Base-by-base conservation (phyloP, 2,329 filamentous ascomycete genomes). In the Ceratocystis cacaofunesta region DNA sequence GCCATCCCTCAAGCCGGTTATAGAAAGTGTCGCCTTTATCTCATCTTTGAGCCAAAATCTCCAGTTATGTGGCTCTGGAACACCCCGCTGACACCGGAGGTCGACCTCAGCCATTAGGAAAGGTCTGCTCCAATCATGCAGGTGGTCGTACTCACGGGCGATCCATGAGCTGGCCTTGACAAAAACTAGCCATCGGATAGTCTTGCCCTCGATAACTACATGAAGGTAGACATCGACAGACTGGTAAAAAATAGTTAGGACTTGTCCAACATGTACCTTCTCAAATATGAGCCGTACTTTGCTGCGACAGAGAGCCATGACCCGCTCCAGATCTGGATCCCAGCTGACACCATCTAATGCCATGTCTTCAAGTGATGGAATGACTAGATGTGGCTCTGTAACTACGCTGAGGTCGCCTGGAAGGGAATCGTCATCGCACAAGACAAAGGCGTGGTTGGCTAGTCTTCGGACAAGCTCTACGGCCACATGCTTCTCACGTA, bases 141-240 rank as follows among this genome's bases (percentile, higher is more conserved):
- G 61, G 25, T 46, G 62, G 28, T 19, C n/a, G 30, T 61, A 32
- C 19, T 61, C 41, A 17, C 58, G 64, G 1, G 46, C 58, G 8
- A 65, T 36, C 48, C 55, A 46, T 10, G 55, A 64, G 15, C 30
- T 41, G 19, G 10, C 41, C 6, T 61, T 55, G 12, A 69, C 32
- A 61, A 66, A 69, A 3, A 70, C 44, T 22, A 46, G 62, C 69
- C 69, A 70, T 0, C 58, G 64, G 28, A 70, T 32, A 2, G 32
- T 19, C 15, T 28, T 4, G 62, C 32, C 15, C 44, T 46, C 65
- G 5, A 66, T 62, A 25, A 67, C 55, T 15, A 70, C 32, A 30
- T 65, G 32, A 48, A 70, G 48, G 55, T 65, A 63, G 3, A 65
- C 63, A 7, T 28, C 5, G 3, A 17, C 52, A 2, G 64, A 58